phyloP scores from a whole-genome alignment of 768 basidiomycete genomes.

The Mycena belliarum region DNA sequence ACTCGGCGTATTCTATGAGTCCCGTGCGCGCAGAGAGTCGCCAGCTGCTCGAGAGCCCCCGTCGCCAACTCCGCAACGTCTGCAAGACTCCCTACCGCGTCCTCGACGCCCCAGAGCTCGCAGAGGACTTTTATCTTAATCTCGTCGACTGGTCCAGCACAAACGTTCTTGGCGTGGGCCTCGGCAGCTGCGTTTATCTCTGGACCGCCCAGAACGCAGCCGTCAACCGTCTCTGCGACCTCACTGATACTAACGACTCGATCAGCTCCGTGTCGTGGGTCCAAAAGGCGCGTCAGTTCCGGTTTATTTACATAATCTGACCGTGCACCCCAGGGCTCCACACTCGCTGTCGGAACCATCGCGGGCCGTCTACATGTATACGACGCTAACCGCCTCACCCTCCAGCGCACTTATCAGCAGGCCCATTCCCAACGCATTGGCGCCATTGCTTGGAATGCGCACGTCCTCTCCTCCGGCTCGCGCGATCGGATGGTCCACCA shows the following conservation, averaged over 20 bases:
- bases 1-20: slow-evolving; percentile 87
- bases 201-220: slow-evolving; percentile 95
- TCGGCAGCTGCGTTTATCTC: slow-evolving; percentile 90
- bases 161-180: slow-evolving; percentile 91
- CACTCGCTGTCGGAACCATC: slow-evolving; percentile 92
- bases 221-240: slow-evolving; percentile 90
- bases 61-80: slow-evolving; percentile 77
- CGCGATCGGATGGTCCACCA: slow-evolving; percentile 90
- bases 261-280: slow-evolving; percentile 94
- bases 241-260: slow-evolving; percentile 64
- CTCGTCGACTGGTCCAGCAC: slow-evolving; percentile 96
- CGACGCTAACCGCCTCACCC: slow-evolving; percentile 76
- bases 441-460: slow-evolving; percentile 90
- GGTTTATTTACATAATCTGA: slow-evolving; percentile 1
- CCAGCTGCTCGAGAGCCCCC: slow-evolving; percentile 79
- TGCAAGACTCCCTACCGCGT: slow-evolving; percentile 97
- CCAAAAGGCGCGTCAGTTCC: slow-evolving; percentile 48
- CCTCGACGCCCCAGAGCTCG: slow-evolving; percentile 94
- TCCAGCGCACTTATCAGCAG: slow-evolving; percentile 78
- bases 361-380: slow-evolving; percentile 89
- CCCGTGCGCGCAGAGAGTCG: slow-evolving; percentile 86
- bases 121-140: slow-evolving; percentile 98
- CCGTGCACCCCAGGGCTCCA: slow-evolving; percentile 57
- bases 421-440: slow-evolving; percentile 92
- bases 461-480: slow-evolving; percentile 86